Evolutionary conservation across 768 basidiomycete species (phyloP).

Genomic region (Cytidiella melzeri): DNA sequence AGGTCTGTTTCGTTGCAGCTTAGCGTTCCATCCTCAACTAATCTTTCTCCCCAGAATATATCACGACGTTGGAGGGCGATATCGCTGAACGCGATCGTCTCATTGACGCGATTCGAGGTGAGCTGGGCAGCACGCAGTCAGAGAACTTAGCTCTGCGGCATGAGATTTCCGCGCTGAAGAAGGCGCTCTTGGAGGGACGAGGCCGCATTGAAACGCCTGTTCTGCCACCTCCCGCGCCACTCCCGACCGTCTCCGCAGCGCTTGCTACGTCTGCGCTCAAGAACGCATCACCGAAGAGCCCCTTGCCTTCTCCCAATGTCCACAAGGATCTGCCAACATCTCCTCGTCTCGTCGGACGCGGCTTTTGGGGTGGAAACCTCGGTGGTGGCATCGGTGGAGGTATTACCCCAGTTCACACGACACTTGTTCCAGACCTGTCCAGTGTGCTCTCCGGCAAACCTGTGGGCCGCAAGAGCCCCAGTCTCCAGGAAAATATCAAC

Average conservation of each 20-base stretch:
- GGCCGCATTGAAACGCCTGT: conserved; percentile 32
- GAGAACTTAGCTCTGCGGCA: conserved; percentile 82
- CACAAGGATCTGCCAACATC: conserved; percentile 72
- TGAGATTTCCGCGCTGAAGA: conserved; percentile 71
- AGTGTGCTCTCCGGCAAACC: conserved; percentile 26
- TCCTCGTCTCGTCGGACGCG: conserved; percentile 44
- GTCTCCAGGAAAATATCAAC: conserved; percentile 74
- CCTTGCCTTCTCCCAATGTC: conserved; percentile 57
- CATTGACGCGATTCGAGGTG: conserved; percentile 79
- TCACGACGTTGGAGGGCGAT: conserved; percentile 87
- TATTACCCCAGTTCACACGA: conserved; percentile 79
- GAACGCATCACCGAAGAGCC: conserved; percentile 18
- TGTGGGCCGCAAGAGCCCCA: conserved; percentile 21
- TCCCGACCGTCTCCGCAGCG: conserved; percentile 26
- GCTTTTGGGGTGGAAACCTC: conserved; percentile 77
- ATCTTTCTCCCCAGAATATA: conserved; percentile 62
- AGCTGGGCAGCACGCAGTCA: conserved; percentile 70
- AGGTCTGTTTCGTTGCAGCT: conserved; percentile 40
- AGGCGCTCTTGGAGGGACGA: conserved; percentile 64
- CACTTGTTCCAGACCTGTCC: conserved; percentile 65
- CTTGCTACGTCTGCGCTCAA: conserved; percentile 15
- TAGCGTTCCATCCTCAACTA: not conserved
- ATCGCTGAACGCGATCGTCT: conserved; percentile 89
- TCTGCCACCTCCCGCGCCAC: conserved; percentile 41
- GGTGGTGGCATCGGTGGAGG: conserved; percentile 52